phyloP scores from a whole-genome alignment of 495 filamentous ascomycete genomes.

The Annulohypoxylon nitens region DNA sequence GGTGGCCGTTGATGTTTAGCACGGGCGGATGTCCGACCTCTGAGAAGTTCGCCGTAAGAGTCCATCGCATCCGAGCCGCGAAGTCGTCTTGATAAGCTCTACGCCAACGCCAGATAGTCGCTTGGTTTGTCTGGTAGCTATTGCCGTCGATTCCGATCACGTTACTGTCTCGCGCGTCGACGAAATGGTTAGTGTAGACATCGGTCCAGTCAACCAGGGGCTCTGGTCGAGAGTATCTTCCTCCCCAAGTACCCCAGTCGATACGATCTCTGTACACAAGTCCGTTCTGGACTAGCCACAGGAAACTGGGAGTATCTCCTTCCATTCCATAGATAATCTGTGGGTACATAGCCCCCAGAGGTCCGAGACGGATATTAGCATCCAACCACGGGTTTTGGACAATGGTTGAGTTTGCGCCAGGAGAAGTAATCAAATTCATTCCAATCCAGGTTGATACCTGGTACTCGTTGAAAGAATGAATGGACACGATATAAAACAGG shows the following conservation, averaged over 20 bases:
- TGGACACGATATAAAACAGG: constrained; percentile 10
- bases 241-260: constrained; percentile 27
- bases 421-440: neutral
- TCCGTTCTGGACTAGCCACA: constrained; percentile 25
- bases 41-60: constrained; percentile 17
- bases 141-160: constrained; percentile 22
- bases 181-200: constrained; percentile 7
- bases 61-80: constrained; percentile 29
- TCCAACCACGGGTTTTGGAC: constrained; percentile 14
- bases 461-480: neutral
- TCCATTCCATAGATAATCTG: constrained; percentile 26
- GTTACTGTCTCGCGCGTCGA: constrained; percentile 9
- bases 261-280: constrained; percentile 25
- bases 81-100: constrained; percentile 28
- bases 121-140: constrained; percentile 13
- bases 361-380: constrained; percentile 9
- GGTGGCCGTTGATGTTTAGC: constrained; percentile 10
- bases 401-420: neutral
- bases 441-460: constrained; percentile 9
- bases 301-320: constrained; percentile 25
- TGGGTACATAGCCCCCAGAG: constrained; percentile 5
- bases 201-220: constrained; percentile 1
- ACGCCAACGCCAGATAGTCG: constrained; percentile 27
- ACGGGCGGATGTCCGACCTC: constrained; percentile 23
- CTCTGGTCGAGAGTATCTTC: constrained; percentile 6